Base-by-base conservation (phyloP, 441 rosid genomes). In the Bocquillonia castaneifolia region DNA sequence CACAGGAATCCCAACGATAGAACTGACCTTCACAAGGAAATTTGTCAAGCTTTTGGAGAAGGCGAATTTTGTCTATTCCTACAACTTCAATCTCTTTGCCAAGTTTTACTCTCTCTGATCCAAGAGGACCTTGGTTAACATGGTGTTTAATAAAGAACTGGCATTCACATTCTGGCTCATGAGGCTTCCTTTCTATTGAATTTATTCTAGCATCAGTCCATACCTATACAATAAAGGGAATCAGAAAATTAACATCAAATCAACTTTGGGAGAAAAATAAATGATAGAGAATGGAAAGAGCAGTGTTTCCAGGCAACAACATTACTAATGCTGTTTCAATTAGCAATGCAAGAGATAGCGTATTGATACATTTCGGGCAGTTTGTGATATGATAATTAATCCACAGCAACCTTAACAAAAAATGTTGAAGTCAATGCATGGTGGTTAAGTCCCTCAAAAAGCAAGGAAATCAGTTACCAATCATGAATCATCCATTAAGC, bases 141-240 rank as follows among this genome's bases (percentile, higher is more conserved):
- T 86, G 87, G 22, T 82, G 71, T 39, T 83, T 84, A 13, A 91
- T 74, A 26, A 82, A 79, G 61, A 91, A 81, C 72, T 68, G 79
- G 76, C 97, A 93, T 37, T 67, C 73, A 71, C 97, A 93, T 48
- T 74, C 72, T n/a, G 80, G 55, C 53, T 79, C 86, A 66, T 91
- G 97, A 59, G 88, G 93, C 78, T 78, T 85, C 74, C 97, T 86
- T 84, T 89, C 84, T 42, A 93, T 80, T 22, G 96, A 86, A 71
- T 67, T 80, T 72, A 91, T 88, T 76, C 75, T 85, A 55, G 91
- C 96, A 83, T 93, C 96, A 60, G 86, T 63, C 96, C 86, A 89
- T 25, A 84, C 90, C 95, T 89, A 69, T 47, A 73, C 45, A 26
- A 69, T 45, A 76, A 73, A 75, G n/a, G 42, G 36, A 69, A 65